Conservation (phyloP, 2,329 filamentous ascomycete species). For the Penicillium palitans region DNA sequence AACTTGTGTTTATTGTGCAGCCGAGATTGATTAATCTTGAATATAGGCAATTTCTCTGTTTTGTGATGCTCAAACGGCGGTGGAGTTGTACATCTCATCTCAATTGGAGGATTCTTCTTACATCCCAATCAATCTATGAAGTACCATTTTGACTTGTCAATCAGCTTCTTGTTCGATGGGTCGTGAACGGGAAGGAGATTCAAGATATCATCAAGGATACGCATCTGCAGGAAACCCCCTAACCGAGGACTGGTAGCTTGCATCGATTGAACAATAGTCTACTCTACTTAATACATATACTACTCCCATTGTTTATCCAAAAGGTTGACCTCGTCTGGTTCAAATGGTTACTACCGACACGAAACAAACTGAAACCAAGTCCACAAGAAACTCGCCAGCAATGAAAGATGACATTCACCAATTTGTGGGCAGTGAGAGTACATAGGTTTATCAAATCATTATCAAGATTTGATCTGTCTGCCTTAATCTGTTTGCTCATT, state of each 20-base stretch:
- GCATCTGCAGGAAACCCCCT: neutral
- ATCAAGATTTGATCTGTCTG: too few species aligned
- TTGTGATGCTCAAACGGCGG: neutral
- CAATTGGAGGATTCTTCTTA: neutral
- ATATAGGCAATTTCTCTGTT: neutral
- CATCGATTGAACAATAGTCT: neutral
- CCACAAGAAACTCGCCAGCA: too few species aligned
- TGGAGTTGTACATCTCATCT: neutral
- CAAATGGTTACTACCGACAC: too few species aligned
- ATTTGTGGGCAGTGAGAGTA: too few species aligned
- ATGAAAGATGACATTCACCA: too few species aligned
- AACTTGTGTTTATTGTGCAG: neutral
- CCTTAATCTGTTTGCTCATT: too few species aligned
- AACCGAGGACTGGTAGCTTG: neutral
- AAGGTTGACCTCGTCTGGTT: too few species aligned
- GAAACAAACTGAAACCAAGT: too few species aligned
- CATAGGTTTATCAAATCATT: too few species aligned
- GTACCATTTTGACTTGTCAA: too few species aligned
- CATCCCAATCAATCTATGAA: neutral
- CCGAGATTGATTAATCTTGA: neutral
- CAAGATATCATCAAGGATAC: neutral
- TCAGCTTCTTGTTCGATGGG: neutral
- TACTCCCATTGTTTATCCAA: neutral
- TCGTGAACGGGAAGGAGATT: neutral
- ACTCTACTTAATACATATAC: neutral